These are phyloP conservation scores for Ogataea hybrid DNA, from an alignment of 1,139 yeast species.

Conservation along the genomic window DNA sequence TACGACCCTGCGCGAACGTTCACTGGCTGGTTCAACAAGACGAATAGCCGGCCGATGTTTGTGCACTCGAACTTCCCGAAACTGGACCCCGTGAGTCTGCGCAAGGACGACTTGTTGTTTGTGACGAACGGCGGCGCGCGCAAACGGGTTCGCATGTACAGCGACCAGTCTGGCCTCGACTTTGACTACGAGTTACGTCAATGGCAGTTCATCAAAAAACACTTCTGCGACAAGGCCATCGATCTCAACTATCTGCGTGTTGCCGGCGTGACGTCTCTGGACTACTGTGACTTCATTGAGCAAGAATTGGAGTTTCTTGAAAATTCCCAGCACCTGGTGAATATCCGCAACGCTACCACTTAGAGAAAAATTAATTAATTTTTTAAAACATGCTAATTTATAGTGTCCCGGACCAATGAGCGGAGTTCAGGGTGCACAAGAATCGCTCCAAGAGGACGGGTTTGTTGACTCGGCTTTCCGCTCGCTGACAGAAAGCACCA, in stretches of 20 bases:
- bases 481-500: neutral
- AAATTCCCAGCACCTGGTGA: constrained; percentile 12
- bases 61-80: constrained; percentile 43
- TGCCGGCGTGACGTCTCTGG: too few relatives aligned
- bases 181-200: too few relatives aligned
- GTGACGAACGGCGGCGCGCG: constrained; percentile 31
- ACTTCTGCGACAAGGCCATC: too few relatives aligned
- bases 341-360: neutral
- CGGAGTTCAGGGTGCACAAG: neutral
- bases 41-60: constrained; percentile 35
- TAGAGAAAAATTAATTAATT: neutral
- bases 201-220: too few relatives aligned
- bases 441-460: neutral
- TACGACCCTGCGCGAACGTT: constrained; percentile 20
- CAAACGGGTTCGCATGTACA: constrained; percentile 47
- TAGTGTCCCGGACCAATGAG: neutral
- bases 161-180: too few relatives aligned
- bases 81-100: constrained; percentile 38
- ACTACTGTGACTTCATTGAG: too few relatives aligned
- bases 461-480: neutral
- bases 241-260: too few relatives aligned
- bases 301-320: too few relatives aligned
- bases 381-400: neutral
- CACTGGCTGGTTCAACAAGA: constrained; percentile 29
- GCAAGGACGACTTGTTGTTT: constrained; percentile 32